Base-by-base conservation (phyloP, 176 grass and related monocot species). In the Panicum miliaceum region DNA sequence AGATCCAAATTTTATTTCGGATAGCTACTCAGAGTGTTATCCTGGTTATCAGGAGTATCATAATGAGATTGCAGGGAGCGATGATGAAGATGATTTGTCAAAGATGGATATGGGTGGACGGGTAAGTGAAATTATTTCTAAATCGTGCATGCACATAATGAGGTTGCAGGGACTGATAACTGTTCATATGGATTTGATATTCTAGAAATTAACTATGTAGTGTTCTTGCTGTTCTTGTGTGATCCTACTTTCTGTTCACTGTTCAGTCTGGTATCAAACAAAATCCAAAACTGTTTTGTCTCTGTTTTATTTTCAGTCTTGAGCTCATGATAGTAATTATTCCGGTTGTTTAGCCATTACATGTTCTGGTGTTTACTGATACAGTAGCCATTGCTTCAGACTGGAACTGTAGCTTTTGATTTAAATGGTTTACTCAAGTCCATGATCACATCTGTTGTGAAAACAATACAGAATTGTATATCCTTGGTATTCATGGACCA, bases 31-130 rank as follows among this genome's bases (percentile, higher is more conserved):
- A 0, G 96, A 98, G 74, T 98, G 96, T 68, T 98, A 98, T 90
- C 96, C 96, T 90, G 93, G 93, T 64, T 98, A 95, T 73, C 96
- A 98, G 86, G 91, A 88, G 67, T 98, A 95, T 65, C 90, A 98
- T 81, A 83, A 90, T 71, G 93, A 95, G 81, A 63, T 98, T 8
- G 85, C 89, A 78, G 93, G 92, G 54, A 95, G 93, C 29, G 96
- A 98, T 48, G 96, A 98, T 27, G 96, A 98, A 72, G 93, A 87
- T 76, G 93, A 98, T 90, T 87, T 98, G 60, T 91, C 96, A 36
- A 98, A 98, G 85, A 98, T 98, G 96, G 96, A 98, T 82, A 98
- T 98, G 96, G 96, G 96, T 78, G 96, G 96, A 58, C 93, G 93
- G 80, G 96, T 98, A 93, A 90, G 93, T 82, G 50, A 80, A 70